These are phyloP conservation scores for Gossypium schwendimanii DNA, from an alignment of 441 rosid genomes.

Conservation along the genomic window DNA sequence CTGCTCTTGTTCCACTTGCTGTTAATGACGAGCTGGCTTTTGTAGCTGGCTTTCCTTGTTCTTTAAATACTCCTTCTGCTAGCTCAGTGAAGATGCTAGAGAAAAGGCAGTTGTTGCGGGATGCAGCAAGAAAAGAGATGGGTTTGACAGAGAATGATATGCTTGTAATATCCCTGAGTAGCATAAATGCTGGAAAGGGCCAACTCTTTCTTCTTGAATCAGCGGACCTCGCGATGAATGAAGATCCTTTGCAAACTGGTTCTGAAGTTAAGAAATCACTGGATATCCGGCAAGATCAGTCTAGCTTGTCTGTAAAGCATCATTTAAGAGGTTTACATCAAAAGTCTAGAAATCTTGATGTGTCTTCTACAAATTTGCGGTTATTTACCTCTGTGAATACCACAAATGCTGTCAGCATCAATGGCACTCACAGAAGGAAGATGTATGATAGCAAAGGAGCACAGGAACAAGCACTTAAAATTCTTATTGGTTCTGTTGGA, in stretches of 20 bases:
- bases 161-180: slow-evolving; percentile 87
- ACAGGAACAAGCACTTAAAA: slow-evolving; percentile 44
- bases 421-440: slow-evolving; percentile 11
- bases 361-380: slow-evolving; percentile 1
- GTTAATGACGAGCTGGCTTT: slow-evolving; percentile 90
- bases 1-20: slow-evolving; percentile 73
- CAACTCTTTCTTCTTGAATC: slow-evolving; percentile 88
- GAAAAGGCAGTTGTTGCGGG: slow-evolving; percentile 52
- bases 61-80: slow-evolving; percentile 60
- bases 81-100: slow-evolving; percentile 57
- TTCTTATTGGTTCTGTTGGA: slow-evolving; percentile 94
- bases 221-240: slow-evolving; percentile 36
- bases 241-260: slow-evolving; percentile 21
- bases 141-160: slow-evolving; percentile 64
- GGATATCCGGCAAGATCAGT: slow-evolving; percentile 22
- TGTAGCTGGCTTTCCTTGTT: slow-evolving; percentile 68
- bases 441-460: slow-evolving; percentile 27
- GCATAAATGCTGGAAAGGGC: slow-evolving; percentile 88
- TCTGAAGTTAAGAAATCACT: slow-evolving; percentile 30
- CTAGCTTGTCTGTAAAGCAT: slow-evolving; percentile 39
- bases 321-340: slow-evolving; percentile 61
- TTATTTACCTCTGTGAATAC: slow-evolving; percentile 18
- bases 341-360: slow-evolving; percentile 21
- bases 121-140: slow-evolving; percentile 66
- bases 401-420: slow-evolving; percentile 17